Conservation (phyloP, 371 early-diverging fungal genomes). For the Smittium culicis region DNA sequence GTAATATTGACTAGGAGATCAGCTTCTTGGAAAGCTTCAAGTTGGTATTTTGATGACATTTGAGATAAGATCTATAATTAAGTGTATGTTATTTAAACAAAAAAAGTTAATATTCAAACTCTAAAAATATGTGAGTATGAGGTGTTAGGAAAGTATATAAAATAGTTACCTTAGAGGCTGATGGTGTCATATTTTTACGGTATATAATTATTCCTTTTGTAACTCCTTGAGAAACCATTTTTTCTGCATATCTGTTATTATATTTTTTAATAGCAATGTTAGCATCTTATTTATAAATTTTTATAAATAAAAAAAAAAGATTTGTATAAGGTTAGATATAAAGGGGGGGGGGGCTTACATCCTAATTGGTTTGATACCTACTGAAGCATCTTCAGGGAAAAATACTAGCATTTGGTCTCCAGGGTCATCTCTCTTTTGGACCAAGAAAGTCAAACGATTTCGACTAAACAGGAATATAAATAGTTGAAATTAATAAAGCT, state of each 20-base stretch:
- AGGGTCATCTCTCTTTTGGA: slow-evolving; percentile 66
- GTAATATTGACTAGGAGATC: slow-evolving; percentile 98
- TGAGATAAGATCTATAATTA: slow-evolving; percentile 14
- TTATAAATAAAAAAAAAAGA: too few species aligned
- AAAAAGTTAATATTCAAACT: slow-evolving; percentile 7
- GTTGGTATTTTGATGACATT: slow-evolving; percentile 47
- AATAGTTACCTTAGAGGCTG: slow-evolving; percentile 62
- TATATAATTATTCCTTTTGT: slow-evolving; percentile 74
- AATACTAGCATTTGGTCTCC: slow-evolving; percentile 78
- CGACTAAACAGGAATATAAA: slow-evolving; percentile 30
- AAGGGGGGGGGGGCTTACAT: slow-evolving; percentile 37
- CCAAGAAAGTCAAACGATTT: slow-evolving; percentile 65
- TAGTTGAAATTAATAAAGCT: slow-evolving; percentile 2
- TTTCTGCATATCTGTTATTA: slow-evolving; percentile 11
- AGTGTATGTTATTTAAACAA: neutral
- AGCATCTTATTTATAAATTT: slow-evolving; percentile 3
- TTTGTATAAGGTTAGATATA: too few species aligned
- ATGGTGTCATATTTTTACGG: slow-evolving; percentile 67
- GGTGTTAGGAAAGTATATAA: neutral
- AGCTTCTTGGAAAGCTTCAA: slow-evolving; percentile 89
- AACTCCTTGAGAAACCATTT: slow-evolving; percentile 70
- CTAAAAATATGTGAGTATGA: slow-evolving; percentile 1
- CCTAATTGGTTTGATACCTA: slow-evolving; percentile 84
- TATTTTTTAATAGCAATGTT: slow-evolving; percentile 52
- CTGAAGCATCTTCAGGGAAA: slow-evolving; percentile 78